These are phyloP conservation scores for Fusarium acutatum DNA, from an alignment of 2,329 filamentous ascomycete species.

Conservation along the genomic window DNA sequence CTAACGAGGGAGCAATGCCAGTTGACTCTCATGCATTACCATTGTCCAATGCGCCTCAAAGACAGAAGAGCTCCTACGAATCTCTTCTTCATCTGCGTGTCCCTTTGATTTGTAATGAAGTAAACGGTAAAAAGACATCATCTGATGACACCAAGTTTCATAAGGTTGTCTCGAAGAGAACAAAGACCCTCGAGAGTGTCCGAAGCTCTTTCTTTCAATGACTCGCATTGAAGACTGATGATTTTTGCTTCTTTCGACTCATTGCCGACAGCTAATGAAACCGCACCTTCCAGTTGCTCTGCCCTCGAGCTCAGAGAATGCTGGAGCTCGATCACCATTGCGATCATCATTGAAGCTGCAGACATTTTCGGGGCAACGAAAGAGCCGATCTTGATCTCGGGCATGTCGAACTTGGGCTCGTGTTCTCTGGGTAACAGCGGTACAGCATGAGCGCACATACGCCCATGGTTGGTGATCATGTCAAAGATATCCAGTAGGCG, in stretches of 20 bases:
- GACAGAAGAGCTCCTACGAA: not conserved
- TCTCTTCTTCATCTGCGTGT: not conserved
- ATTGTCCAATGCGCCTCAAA: not conserved
- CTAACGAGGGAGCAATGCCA: not conserved
- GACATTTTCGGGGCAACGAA: slow-evolving; percentile 47
- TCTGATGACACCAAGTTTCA: slow-evolving; percentile 14
- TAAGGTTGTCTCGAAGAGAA: slow-evolving; percentile 9
- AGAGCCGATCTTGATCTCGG: slow-evolving; percentile 52
- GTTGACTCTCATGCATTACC: not conserved
- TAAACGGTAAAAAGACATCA: not conserved
- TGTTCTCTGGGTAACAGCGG: slow-evolving; percentile 38
- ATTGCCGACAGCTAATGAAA: slow-evolving; percentile 3
- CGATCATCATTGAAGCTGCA: slow-evolving; percentile 46
- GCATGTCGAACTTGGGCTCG: slow-evolving; percentile 48
- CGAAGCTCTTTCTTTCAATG: slow-evolving; percentile 32
- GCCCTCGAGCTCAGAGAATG: slow-evolving; percentile 29
- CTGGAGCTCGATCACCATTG: slow-evolving; percentile 46
- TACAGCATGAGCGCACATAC: slow-evolving; percentile 45
- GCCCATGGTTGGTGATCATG: slow-evolving; percentile 43
- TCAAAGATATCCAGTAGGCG: slow-evolving; percentile 51
- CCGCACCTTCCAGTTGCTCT: slow-evolving; percentile 13
- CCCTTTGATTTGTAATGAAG: not conserved
- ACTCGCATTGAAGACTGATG: slow-evolving; percentile 41
- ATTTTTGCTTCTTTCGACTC: slow-evolving; percentile 33
- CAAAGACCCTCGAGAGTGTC: slow-evolving; percentile 27